These are phyloP conservation scores for Lachancea mirantina DNA, from an alignment of 805 yeast species.

Conservation along the genomic window DNA sequence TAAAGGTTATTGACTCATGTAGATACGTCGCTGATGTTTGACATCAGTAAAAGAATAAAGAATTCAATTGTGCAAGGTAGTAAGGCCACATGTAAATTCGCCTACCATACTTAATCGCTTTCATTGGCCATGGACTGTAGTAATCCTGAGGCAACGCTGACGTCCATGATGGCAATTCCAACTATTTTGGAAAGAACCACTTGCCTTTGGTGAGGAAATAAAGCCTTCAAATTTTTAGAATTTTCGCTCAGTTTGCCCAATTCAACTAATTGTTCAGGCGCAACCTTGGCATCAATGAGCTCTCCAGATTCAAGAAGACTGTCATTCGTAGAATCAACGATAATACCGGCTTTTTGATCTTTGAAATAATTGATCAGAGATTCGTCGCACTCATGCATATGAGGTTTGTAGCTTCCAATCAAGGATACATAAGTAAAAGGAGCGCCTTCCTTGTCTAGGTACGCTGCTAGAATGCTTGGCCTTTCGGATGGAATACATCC, in stretches of 20 bases:
- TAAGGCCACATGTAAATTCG: too few relatives aligned
- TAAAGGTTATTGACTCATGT: conserved; percentile 2
- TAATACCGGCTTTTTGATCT: conserved; percentile 34
- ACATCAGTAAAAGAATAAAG: too few relatives aligned
- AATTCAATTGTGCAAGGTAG: too few relatives aligned
- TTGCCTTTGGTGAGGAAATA: conserved; percentile 12
- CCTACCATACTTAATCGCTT: too few relatives aligned
- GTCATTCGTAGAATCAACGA: conserved; percentile 56
- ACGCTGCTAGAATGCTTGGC: conserved; percentile 36
- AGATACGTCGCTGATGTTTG: too few relatives aligned
- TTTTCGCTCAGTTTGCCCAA: conserved; percentile 34
- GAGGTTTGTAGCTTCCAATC: conserved; percentile 63
- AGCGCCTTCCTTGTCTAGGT: conserved; percentile 24
- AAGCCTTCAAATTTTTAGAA: background rate
- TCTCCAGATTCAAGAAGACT: conserved; percentile 60
- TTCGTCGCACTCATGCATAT: conserved; percentile 55
- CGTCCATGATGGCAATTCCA: conserved; percentile 60
- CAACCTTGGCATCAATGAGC: conserved; percentile 40
- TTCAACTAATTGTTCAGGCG: conserved; percentile 38
- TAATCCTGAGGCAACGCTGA: conserved; percentile 42
- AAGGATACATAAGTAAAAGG: conserved; percentile 40
- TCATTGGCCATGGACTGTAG: too few relatives aligned
- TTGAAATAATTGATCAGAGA: conserved; percentile 33
- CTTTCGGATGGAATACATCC: conserved; percentile 55
- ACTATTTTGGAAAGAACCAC: conserved; percentile 49